phyloP scores from a whole-genome alignment of 768 basidiomycete genomes.

The Tylopilus sp. region DNA sequence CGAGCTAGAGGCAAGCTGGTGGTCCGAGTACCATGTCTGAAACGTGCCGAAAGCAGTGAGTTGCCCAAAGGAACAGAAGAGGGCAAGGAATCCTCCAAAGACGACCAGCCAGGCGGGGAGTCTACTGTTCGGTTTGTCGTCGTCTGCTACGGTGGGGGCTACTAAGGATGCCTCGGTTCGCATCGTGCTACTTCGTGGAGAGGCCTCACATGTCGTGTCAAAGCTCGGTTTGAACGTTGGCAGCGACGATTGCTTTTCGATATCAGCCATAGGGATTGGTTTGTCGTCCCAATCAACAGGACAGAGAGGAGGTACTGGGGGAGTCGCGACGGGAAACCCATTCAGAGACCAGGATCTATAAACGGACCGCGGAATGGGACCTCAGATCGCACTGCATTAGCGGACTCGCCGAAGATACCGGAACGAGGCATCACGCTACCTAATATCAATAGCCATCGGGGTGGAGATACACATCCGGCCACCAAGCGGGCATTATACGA shows the following conservation, averaged over 20 bases:
- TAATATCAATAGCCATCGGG: conserved; percentile 5
- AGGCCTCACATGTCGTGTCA: conserved; percentile 17
- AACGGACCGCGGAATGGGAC: conserved; percentile 14
- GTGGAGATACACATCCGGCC: conserved; percentile 4
- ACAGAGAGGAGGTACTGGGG: conserved; percentile 9
- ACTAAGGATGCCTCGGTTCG: conserved; percentile 20
- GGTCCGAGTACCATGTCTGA: conserved; percentile 60
- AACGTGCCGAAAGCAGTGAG: conserved; percentile 73
- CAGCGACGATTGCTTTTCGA: conserved; percentile 27
- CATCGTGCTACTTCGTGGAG: conserved; percentile 23
- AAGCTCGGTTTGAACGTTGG: conserved; percentile 20
- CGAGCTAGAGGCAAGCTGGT: conserved; percentile 50
- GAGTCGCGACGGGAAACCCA: conserved; percentile 5
- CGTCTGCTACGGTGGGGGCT: conserved; percentile 1
- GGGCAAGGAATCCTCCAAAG: conserved; percentile 59
- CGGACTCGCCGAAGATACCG: conserved; percentile 23
- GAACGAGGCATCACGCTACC: conserved; percentile 17
- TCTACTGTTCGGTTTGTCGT: conserved; percentile 6
- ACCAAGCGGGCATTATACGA: conserved; percentile 13
- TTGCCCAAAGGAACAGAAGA: conserved; percentile 70
- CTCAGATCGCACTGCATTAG: conserved; percentile 24
- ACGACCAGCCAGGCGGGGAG: conserved; percentile 46
- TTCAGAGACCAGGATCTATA: conserved; percentile 22
- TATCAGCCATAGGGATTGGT: conserved; percentile 23
- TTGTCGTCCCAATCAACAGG: conserved; percentile 6